Conservation (phyloP, 2,329 filamentous ascomycete species). For the Dothiorella sarmentorum region DNA sequence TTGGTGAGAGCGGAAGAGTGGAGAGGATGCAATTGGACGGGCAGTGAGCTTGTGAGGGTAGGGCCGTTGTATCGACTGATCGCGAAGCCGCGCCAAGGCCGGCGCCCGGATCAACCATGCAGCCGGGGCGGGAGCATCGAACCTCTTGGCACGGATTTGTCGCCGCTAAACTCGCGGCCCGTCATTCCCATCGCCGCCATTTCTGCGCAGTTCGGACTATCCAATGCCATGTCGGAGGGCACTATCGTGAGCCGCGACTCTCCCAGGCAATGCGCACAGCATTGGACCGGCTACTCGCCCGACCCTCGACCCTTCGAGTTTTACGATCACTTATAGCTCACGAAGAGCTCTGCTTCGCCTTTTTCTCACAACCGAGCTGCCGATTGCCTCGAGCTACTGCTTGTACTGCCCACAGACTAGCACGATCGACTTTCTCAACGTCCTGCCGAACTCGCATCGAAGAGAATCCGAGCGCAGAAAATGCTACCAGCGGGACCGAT, state of each 20-base stretch:
- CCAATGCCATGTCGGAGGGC: slow-evolving; percentile 12
- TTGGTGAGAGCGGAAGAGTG: slow-evolving; percentile 5
- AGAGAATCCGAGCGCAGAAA: too few relatives aligned
- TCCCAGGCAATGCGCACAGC: slow-evolving; percentile 40
- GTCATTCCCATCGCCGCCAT: neutral
- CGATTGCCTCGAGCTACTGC: neutral
- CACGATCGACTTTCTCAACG: neutral
- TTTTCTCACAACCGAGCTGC: neutral
- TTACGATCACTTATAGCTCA: slow-evolving; percentile 27
- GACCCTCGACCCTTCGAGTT: slow-evolving; percentile 41
- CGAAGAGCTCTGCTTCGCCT: neutral
- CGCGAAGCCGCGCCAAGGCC: slow-evolving; percentile 10
- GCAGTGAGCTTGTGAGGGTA: slow-evolving; percentile 2
- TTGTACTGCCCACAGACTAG: neutral
- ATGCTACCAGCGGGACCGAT: neutral
- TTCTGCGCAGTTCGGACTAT: neutral
- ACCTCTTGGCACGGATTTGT: slow-evolving; percentile 11
- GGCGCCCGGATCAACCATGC: neutral
- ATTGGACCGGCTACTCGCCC: slow-evolving; percentile 45
- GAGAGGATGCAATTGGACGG: slow-evolving; percentile 16
- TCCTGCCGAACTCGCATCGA: neutral
- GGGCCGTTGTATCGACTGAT: slow-evolving; percentile 13
- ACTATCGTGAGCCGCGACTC: neutral
- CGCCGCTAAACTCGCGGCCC: neutral
- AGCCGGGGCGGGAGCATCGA: neutral